Percentiles rank a stretch among this genome's conserved stretches.
Conservation (phyloP, 106 monocot genomes). For the Acorus gramineus region DNA sequence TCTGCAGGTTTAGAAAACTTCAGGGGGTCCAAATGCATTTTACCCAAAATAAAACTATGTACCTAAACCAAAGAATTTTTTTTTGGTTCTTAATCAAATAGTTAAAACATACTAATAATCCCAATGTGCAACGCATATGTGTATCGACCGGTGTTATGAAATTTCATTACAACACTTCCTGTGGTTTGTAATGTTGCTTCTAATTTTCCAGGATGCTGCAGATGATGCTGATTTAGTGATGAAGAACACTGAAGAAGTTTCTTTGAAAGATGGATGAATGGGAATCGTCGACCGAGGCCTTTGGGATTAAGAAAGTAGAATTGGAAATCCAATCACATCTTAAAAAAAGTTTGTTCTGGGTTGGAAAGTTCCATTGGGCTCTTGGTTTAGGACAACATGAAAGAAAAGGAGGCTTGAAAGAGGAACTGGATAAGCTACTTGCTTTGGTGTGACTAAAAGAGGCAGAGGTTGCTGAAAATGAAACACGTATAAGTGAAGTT, state of each 20-base stretch:
- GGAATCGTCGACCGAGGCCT: conserved; percentile 49
- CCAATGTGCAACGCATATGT: too few relatives aligned
- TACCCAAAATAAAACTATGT: too few relatives aligned
- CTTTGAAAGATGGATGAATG: conserved; percentile 52
- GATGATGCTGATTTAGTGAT: conserved; percentile 47
- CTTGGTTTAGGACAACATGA: conserved; percentile 64
- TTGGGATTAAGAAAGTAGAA: conserved; percentile 60
- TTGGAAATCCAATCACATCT: conserved; percentile 43
- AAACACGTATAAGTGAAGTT: conserved; percentile 49
- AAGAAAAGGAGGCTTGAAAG: conserved; percentile 49
- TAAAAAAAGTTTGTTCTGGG: conserved; percentile 53
- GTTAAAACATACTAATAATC: too few relatives aligned
- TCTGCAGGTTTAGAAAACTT: too few relatives aligned
- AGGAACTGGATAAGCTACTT: conserved; percentile 64
- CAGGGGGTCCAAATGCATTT: too few relatives aligned
- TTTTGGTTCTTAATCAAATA: too few relatives aligned
- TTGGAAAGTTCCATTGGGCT: conserved; percentile 49
- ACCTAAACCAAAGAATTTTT: too few relatives aligned
- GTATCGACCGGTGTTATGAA: too few relatives aligned
- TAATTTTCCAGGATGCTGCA: conserved; percentile 49
- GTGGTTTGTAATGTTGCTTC: neutral
- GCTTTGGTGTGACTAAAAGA: conserved; percentile 71
- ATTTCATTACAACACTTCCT: too few relatives aligned
- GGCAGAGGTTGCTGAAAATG: conserved; percentile 66
- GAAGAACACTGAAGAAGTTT: conserved; percentile 47